Evolutionary conservation across 1,139 yeast species (phyloP), one percentile per base, ranked within the genome.

Genomic region (Kodamaea alishanica): DNA sequence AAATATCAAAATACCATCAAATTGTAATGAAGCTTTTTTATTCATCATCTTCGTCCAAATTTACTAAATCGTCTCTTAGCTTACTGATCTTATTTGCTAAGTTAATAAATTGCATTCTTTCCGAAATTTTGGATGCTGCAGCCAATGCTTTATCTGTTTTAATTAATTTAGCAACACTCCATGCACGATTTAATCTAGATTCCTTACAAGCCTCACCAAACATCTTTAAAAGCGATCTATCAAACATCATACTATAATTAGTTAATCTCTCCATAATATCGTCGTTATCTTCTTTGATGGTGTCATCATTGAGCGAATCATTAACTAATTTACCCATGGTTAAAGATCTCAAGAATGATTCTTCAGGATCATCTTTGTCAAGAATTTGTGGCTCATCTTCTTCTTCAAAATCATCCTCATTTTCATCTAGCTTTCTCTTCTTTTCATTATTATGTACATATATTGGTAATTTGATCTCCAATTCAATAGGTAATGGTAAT

Each of bases 101-200:
- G 6, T 73, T 67, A 29, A 73, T 63, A 56, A 82, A 71, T 39
- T 84, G 89, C 54, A 85, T 79, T 49, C 96, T 75, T 51, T 85
- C 85, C 1, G 96, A 87, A 42, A 92, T 85, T 61, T 84, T 84
- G 22, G 77, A 68, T 1, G 97, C 96, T 0, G 96, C 96, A 42
- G 75, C 75, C 46, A 90, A 65, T 5, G 96, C 95, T 49, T 84
- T 80, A 46, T 84, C 90, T 46, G 81, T 83, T 50, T 79, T 77
- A 51, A 92, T 70, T 55, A 85, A 77, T 49, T 72, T 75, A 5
- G 81, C 89, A 33, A 92, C 60, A 29, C 84, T 82, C 47, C 79
- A 68, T 0, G 95, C 94, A 57, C 83, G 82, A 40, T 75, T 75
- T 32, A 76, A 61, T 42, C 79, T 76, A 35, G 80, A 77, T 26